Evolutionary conservation across 306 rosid genomes (phyloP).

Genomic region (Lablab purpureus): DNA sequence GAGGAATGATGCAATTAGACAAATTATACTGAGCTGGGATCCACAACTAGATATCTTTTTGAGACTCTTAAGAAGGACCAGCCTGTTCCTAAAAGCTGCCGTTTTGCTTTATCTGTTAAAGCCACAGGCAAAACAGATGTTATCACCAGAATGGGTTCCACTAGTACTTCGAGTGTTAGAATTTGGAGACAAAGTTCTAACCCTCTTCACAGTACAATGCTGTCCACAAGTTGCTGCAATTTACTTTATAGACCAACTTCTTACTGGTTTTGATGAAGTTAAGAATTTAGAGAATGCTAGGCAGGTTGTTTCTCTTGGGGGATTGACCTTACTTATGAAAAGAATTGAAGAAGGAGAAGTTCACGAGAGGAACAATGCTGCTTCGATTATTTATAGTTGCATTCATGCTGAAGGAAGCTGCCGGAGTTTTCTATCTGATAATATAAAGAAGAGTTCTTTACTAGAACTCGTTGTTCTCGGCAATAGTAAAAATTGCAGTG

Average conservation of each 20-base stretch:
- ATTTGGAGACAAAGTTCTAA: slow-evolving; percentile 69
- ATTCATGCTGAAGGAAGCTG: slow-evolving; percentile 73
- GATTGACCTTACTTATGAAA: slow-evolving; percentile 58
- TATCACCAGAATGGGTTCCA: slow-evolving; percentile 73
- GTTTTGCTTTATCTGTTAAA: slow-evolving; percentile 65
- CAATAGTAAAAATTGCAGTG: slow-evolving; percentile 37
- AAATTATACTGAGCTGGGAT: slow-evolving; percentile 61
- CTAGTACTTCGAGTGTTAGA: slow-evolving; percentile 68
- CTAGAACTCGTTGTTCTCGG: slow-evolving; percentile 68
- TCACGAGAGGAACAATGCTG: slow-evolving; percentile 55
- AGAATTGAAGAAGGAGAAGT: slow-evolving; percentile 65
- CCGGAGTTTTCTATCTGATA: slow-evolving; percentile 66
- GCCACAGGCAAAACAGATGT: slow-evolving; percentile 75
- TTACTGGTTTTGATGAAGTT: slow-evolving; percentile 72
- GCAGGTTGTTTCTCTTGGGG: slow-evolving; percentile 71
- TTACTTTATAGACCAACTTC: slow-evolving; percentile 71
- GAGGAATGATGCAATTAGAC: slow-evolving; percentile 47
- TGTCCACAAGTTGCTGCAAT: slow-evolving; percentile 69
- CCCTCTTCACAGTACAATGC: slow-evolving; percentile 66
- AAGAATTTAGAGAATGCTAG: slow-evolving; percentile 74
- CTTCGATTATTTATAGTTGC: slow-evolving; percentile 57
- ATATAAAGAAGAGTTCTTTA: slow-evolving; percentile 57
- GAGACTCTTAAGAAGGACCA: slow-evolving; percentile 63
- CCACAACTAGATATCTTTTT: slow-evolving; percentile 69
- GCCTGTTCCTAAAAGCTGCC: slow-evolving; percentile 75